Evolutionary conservation across 2,329 filamentous ascomycete species (phyloP).

Genomic region (Aschersonia sp.): DNA sequence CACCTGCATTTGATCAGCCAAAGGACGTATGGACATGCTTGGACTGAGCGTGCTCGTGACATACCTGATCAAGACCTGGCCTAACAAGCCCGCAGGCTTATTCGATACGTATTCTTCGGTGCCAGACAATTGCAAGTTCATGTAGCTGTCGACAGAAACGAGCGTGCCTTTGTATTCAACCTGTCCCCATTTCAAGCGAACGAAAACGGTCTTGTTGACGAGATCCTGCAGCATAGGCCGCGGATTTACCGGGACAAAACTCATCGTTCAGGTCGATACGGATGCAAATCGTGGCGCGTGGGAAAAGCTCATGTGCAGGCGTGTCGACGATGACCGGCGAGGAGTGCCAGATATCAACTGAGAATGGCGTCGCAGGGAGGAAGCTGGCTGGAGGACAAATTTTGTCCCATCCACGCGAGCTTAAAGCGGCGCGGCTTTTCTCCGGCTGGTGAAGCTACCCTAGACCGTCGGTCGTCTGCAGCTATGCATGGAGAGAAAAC

Average conservation of each 20-base stretch:
- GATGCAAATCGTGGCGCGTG: too few species aligned
- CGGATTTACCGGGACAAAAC: conserved; percentile 87
- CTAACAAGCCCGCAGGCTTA: conserved; percentile 70
- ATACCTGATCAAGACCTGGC: conserved; percentile 84
- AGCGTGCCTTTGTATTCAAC: conserved; percentile 93
- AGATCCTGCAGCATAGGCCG: conserved; percentile 90
- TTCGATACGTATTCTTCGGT: conserved; percentile 88
- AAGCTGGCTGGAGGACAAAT: too few species aligned
- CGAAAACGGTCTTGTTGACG: conserved; percentile 78
- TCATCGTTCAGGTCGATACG: conserved; percentile 14
- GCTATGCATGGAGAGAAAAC: too few species aligned
- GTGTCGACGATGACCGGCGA: too few species aligned
- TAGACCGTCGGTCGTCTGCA: background rate
- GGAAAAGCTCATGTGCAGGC: too few species aligned
- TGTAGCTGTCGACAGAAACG: conserved; percentile 91
- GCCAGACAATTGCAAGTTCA: conserved; percentile 89
- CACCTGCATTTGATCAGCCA: conserved; percentile 36
- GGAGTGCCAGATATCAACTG: too few species aligned
- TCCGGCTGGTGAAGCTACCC: conserved; percentile 2
- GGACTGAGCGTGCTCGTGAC: conserved; percentile 8
- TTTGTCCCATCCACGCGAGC: background rate
- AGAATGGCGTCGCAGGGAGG: too few species aligned
- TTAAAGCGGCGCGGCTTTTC: conserved; percentile 1
- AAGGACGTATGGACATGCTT: background rate
- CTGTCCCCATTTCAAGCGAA: conserved; percentile 95